Base-by-base conservation (phyloP, 495 filamentous ascomycete genomes). In the Neurospora sp. region DNA sequence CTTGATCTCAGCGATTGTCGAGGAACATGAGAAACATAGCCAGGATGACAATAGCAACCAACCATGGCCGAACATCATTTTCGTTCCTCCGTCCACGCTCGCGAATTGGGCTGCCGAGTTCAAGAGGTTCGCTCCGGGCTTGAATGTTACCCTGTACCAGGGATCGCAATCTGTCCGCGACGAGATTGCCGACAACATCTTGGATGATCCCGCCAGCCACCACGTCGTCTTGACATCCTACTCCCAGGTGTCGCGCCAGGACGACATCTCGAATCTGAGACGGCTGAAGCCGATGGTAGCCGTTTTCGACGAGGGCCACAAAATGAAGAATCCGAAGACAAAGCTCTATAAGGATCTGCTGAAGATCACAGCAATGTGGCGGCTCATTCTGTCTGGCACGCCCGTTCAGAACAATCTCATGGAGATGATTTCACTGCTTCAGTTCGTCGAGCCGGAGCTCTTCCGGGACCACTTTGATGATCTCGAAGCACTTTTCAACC, bases 21-120 rank as follows among this genome's bases (percentile, higher is more conserved):
- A 93, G 75, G 88, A 76, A 3, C 79, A 78, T 53, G 74, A 76
- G n/a, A 31, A 40, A 9, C 72, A 74, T 9, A 70, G 72, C 16
- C 48, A 70, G 4, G 72, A 70, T 2, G 71, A 74, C 9, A 27
- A 65, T 65, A 74, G 83, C 35, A 82, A 89, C 16, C 87, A 86
- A 68, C 94, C 81, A 0, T 86, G 94, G 70, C 93, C 94, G 40
- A 94, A 97, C 79, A 82, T 99, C 44, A 85, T 99, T 40, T 89
- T 99, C 22, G 96, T 98, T 0, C 96, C 96, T 3, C 90, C 92
- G 2, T 97, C 94, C 2, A 98, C 94, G 0, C 86, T 97, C 68
- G 96, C 97, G 75, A 98, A 98, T 78, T 99, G 96, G 96, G 86
- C 94, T 10, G 86, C 91, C 39, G 96, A 99, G 81, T 97, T 98